phyloP scores from a whole-genome alignment of 352 stramenopile species.

The Phytophthora syringae region DNA sequence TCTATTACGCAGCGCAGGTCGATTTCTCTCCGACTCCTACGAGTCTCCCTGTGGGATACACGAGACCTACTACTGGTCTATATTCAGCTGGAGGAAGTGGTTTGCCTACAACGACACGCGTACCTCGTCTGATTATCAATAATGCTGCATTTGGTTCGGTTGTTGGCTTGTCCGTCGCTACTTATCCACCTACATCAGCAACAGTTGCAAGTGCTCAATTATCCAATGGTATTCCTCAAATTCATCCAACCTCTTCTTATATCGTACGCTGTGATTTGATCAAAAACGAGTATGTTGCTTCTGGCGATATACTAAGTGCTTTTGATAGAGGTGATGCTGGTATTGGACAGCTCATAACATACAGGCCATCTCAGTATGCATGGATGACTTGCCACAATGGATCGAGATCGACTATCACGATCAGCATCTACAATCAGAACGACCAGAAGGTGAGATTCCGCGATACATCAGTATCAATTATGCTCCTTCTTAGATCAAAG shows the following conservation, averaged over 20 bases:
- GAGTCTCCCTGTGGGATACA: not conserved
- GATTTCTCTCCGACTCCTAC: constrained; percentile 9
- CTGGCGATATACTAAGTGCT: constrained; percentile 19
- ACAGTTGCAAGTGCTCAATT: constrained; percentile 11
- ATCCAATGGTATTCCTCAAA: constrained; percentile 20
- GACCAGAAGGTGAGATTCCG: constrained; percentile 10
- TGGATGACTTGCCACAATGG: constrained; percentile 20
- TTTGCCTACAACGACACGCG: constrained; percentile 8
- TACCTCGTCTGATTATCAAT: constrained; percentile 11
- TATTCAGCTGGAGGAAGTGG: constrained; percentile 7
- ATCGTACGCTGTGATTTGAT: constrained; percentile 26
- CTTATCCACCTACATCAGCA: not conserved
- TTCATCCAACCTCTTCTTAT: constrained; percentile 10
- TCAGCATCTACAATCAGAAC: constrained; percentile 24
- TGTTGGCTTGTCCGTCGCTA: constrained; percentile 1
- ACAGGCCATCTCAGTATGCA: constrained; percentile 17
- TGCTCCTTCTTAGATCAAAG: constrained; percentile 16
- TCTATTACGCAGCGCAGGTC: constrained; percentile 4
- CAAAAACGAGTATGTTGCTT: constrained; percentile 28
- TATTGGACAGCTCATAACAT: constrained; percentile 5
- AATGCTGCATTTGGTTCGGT: constrained; percentile 13
- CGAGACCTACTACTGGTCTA: not conserved
- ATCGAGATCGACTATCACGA: constrained; percentile 4
- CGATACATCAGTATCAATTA: constrained; percentile 11
- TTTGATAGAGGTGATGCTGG: constrained; percentile 10